phyloP scores from a whole-genome alignment of 2,329 filamentous ascomycete genomes.

The Diaporthe amygdali region DNA sequence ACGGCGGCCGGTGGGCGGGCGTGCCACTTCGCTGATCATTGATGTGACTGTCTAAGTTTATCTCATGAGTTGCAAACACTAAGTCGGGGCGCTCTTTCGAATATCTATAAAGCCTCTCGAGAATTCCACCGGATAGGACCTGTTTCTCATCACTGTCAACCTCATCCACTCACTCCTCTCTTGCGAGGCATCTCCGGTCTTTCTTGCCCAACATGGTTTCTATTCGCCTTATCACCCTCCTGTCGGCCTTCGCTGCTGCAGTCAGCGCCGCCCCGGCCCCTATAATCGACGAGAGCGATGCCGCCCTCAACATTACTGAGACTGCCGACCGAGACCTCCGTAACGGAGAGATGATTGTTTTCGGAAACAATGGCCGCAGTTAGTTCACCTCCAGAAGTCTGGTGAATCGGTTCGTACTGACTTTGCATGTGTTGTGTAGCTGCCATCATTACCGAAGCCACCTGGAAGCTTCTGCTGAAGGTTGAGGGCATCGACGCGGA shows the following conservation, averaged over 20 bases:
- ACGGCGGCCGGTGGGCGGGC: background rate
- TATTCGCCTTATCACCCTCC: background rate
- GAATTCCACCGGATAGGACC: background rate
- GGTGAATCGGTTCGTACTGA: background rate
- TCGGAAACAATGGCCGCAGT: background rate
- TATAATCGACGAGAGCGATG: background rate
- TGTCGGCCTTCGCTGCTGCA: background rate
- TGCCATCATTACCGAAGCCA: background rate
- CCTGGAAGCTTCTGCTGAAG: background rate
- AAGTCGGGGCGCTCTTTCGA: background rate
- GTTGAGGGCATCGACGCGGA: background rate
- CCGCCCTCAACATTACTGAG: background rate
- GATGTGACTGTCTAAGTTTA: background rate
- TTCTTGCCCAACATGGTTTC: background rate
- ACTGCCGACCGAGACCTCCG: background rate
- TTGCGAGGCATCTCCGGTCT: background rate
- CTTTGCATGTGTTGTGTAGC: background rate
- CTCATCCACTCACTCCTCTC: background rate
- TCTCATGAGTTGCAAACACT: background rate
- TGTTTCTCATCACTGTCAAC: background rate
- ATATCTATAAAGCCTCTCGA: background rate
- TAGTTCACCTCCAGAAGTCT: background rate
- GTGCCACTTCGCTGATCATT: background rate
- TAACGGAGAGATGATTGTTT: background rate
- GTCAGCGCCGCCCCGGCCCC: background rate